These are phyloP conservation scores for Metschnikowia peoriensis DNA, from an alignment of 805 yeast species.

Conservation along the genomic window DNA sequence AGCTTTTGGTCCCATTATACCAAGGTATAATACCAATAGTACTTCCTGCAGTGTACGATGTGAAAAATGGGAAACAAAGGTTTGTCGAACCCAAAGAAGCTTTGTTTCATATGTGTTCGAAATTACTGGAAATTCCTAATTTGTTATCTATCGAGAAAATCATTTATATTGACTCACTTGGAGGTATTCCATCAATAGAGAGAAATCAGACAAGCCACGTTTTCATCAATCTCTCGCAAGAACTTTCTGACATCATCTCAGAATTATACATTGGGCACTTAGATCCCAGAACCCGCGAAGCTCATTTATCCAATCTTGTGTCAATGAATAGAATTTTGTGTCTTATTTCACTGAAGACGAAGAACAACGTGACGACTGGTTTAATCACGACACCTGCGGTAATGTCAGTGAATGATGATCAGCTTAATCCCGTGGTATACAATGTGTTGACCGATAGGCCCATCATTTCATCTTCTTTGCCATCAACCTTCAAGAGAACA, in stretches of 20 bases:
- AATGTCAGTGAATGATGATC: slow-evolving; percentile 53
- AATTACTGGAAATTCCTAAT: slow-evolving; percentile 26
- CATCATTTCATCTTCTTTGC: slow-evolving; percentile 84
- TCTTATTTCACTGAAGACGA: slow-evolving; percentile 42
- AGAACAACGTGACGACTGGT: slow-evolving; percentile 60
- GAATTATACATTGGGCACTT: slow-evolving; percentile 64
- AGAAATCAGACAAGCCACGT: slow-evolving; percentile 83
- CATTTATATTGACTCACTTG: slow-evolving; percentile 72
- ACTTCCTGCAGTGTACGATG: slow-evolving; percentile 50
- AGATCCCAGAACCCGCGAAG: slow-evolving; percentile 41
- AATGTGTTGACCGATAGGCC: slow-evolving; percentile 92
- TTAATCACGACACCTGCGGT: slow-evolving; percentile 81
- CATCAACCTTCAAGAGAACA: slow-evolving; percentile 53
- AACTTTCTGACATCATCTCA: slow-evolving; percentile 59
- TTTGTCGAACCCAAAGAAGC: slow-evolving; percentile 25
- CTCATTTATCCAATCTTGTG: slow-evolving; percentile 65
- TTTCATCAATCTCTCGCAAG: slow-evolving; percentile 81
- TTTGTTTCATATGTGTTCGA: slow-evolving; percentile 24
- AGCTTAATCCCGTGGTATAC: slow-evolving; percentile 82
- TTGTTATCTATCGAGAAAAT: slow-evolving; percentile 72
- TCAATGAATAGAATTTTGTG: slow-evolving; percentile 59
- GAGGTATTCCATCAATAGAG: slow-evolving; percentile 90
- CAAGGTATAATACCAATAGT: slow-evolving; percentile 61
- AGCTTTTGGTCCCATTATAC: slow-evolving; percentile 38
- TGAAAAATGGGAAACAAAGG: slow-evolving; percentile 22